Conservation (phyloP, 23 red algal genomes). For the Cyanidioschyzon merolae region DNA sequence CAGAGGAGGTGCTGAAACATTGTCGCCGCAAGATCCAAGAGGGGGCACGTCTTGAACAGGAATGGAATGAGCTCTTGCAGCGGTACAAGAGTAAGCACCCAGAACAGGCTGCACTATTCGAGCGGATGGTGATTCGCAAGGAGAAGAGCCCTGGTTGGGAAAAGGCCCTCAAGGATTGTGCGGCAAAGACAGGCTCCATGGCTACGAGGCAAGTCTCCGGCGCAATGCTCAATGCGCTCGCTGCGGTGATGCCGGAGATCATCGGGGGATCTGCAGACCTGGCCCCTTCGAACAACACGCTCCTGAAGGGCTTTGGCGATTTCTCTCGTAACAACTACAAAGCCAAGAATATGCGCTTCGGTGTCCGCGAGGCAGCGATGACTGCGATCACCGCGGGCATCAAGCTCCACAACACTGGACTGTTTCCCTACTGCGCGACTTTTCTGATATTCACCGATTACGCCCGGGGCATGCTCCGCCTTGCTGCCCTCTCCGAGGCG, state of each 20-base stretch:
- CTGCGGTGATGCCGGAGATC: constrained; percentile 41
- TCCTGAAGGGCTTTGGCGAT: constrained; percentile 45
- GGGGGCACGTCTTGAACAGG: constrained; percentile 30
- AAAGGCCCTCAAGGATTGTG: constrained; percentile 24
- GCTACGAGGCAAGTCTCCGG: constrained; percentile 76
- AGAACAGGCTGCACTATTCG: constrained; percentile 40
- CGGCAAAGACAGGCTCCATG: constrained; percentile 28
- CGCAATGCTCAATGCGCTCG: constrained; percentile 54
- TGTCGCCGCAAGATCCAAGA: constrained; percentile 46
- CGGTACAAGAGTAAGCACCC: constrained; percentile 56
- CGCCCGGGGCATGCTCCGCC: constrained; percentile 69
- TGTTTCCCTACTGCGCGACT: constrained; percentile 76
- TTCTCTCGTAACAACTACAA: constrained; percentile 22
- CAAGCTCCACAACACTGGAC: constrained; percentile 28
- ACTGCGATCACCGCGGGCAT: constrained; percentile 66
- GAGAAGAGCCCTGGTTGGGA: constrained; percentile 32
- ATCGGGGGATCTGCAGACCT: constrained; percentile 87
- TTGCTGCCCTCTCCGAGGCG: constrained; percentile 55
- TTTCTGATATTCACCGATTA: constrained; percentile 98
- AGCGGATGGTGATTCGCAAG: constrained; percentile 28
- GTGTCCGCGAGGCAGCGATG: constrained; percentile 91
- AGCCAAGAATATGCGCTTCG: constrained; percentile 68
- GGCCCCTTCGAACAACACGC: constrained; percentile 68
- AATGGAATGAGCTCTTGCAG: constrained; percentile 30
- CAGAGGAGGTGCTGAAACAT: constrained; percentile 40